These are phyloP conservation scores for Eucalyptus dawsonii DNA, from an alignment of 345 rosid genomes.

Conservation along the genomic window DNA sequence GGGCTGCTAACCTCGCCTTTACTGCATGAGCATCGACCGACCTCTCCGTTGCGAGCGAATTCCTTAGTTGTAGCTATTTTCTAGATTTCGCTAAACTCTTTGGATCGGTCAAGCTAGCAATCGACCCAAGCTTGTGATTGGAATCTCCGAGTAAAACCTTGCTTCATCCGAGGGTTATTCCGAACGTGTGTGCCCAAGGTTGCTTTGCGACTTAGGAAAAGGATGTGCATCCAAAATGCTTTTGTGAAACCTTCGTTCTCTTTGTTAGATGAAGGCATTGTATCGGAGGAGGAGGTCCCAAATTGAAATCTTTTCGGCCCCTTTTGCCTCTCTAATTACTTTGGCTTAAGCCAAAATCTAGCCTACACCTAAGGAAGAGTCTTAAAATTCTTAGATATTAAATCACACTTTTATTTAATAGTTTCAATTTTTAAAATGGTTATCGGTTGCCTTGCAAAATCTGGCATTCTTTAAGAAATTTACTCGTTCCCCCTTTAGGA, in stretches of 20 bases:
- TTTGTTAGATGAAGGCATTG: no score
- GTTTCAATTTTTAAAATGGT: accelerated
- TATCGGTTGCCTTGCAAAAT: accelerated
- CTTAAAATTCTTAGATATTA: no score
- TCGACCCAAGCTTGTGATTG: not conserved
- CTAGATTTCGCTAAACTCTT: no score
- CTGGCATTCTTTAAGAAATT: accelerated
- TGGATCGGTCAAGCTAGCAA: not conserved
- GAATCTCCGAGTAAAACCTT: not conserved
- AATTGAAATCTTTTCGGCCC: no score
- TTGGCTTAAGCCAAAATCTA: no score
- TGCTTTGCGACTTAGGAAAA: not conserved
- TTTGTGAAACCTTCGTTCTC: not conserved
- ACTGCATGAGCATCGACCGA: not conserved
- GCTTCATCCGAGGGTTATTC: not conserved
- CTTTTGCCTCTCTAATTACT: no score
- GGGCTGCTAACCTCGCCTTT: not conserved
- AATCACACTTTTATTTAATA: no score
- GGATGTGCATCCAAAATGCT: not conserved
- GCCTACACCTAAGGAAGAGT: no score
- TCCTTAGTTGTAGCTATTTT: no score
- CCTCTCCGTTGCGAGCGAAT: not conserved
- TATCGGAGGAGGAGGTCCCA: accelerated
- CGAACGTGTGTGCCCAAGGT: not conserved
- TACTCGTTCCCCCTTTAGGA: accelerated